Base-by-base conservation (phyloP, 1,139 yeast species). In the Protomyces inundatus region DNA sequence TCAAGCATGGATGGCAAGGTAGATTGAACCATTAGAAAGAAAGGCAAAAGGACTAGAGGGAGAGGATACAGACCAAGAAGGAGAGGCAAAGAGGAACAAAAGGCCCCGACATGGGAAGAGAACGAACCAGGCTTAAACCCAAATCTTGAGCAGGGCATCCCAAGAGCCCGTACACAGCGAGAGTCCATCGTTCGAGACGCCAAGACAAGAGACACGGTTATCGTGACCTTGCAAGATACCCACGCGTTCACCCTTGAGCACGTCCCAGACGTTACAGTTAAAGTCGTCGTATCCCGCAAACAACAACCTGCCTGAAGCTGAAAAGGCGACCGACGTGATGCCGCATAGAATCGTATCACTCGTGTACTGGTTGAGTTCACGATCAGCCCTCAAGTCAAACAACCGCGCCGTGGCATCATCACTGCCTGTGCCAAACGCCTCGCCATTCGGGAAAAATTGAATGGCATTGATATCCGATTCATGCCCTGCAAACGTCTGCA, bases 351-450 rank as follows among this genome's bases (percentile, higher is more conserved):
- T 56, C n/a, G 33, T 78, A 72, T 65, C 85, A 72, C 7, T 81
- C 75, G 73, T 56, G 52, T 84, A 89, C 14, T 72, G 73, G 4
- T 84, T 80, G 54, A 90, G 73, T 68, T 84, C 86, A 68, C 95
- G 84, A 73, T 88, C 96, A 3, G 91, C 81, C 67, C 97, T 79
- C 57, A 88, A 74, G 72, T 91, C 97, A 73, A 83, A 88, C 62
- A 89, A 74, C 64, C 88, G 80, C n/a, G 88, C 78, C 0, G 80
- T 73, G 0, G 95, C 93, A 72, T 89, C 95, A 70, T 90, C 97
- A 52, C 89, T 82, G 0, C 96, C 97, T 0, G 89, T 80, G 40
- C 79, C 75, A 40, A 76, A 68, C 2, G 77, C 73, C 65, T 82
- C 77, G 1, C 90, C 91, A 68, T 85, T 88, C 6, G 91, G 90